These are phyloP conservation scores for Tripterygium wilfordii DNA, from an alignment of 177 flowering plant species.

Conservation along the genomic window DNA sequence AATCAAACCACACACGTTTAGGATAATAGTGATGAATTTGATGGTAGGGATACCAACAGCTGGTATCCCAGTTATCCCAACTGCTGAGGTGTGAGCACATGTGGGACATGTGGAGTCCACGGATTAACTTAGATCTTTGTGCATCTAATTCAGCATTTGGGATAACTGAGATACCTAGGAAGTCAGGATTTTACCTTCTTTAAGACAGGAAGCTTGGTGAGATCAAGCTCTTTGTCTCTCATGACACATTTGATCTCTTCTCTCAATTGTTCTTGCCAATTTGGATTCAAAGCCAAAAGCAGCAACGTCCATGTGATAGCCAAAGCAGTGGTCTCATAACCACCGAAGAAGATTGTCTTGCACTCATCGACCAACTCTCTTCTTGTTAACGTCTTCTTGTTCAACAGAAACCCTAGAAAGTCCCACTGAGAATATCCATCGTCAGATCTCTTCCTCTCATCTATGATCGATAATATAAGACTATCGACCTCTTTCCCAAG, in stretches of 20 bases:
- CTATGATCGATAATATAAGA: slow-evolving; percentile 49
- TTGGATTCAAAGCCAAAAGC: slow-evolving; percentile 52
- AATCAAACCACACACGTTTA: neutral
- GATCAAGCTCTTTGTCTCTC: slow-evolving; percentile 53
- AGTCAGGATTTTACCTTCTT: slow-evolving; percentile 52
- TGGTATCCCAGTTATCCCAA: no score
- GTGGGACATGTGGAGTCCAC: no score
- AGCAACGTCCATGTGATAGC: slow-evolving; percentile 79
- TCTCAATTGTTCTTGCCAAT: slow-evolving; percentile 68
- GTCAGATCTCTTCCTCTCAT: slow-evolving; percentile 17
- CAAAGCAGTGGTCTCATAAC: slow-evolving; percentile 86
- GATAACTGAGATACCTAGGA: neutral
- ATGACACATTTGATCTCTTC: slow-evolving; percentile 68
- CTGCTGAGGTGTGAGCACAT: no score
- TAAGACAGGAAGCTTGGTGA: slow-evolving; percentile 41
- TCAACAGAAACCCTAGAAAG: slow-evolving; percentile 53
- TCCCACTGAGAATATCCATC: slow-evolving; percentile 23
- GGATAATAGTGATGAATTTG: neutral
- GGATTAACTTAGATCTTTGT: no score
- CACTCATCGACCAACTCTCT: slow-evolving; percentile 82
- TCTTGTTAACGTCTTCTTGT: slow-evolving; percentile 29
- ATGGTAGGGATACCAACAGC: no score
- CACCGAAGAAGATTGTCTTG: slow-evolving; percentile 90
- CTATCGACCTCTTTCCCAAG: slow-evolving; percentile 72
- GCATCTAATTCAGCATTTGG: no score